Percentiles rank a stretch among this genome's conserved stretches.
Conservation (phyloP, 2,329 filamentous ascomycete species). For the Helminthosporium solani region DNA sequence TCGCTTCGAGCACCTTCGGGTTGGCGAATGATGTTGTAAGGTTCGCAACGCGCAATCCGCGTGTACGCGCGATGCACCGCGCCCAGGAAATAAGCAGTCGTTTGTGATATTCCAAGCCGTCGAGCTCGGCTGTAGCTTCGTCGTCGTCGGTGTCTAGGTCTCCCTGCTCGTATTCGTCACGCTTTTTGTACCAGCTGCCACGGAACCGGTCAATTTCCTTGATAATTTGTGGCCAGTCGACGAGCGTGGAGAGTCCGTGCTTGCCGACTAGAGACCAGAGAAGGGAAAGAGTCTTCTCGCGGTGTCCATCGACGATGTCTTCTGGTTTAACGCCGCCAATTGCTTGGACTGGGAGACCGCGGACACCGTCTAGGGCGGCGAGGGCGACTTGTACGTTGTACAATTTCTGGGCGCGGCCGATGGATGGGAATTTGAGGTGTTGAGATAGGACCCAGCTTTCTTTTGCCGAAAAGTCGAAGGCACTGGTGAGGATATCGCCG, state of each 20-base stretch:
- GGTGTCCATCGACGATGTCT: slow-evolving; percentile 64
- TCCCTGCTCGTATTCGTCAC: slow-evolving; percentile 32
- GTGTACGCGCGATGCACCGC: slow-evolving; percentile 49
- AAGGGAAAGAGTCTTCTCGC: slow-evolving; percentile 63
- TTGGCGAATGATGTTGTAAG: slow-evolving; percentile 61
- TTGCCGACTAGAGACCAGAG: slow-evolving; percentile 61
- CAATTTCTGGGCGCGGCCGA: slow-evolving; percentile 56
- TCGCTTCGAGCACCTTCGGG: slow-evolving; percentile 54
- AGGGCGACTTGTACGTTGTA: slow-evolving; percentile 62
- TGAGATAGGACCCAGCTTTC: slow-evolving; percentile 54
- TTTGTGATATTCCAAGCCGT: slow-evolving; percentile 38
- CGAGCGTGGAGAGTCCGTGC: slow-evolving; percentile 55
- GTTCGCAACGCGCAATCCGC: slow-evolving; percentile 52
- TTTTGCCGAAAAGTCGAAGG: slow-evolving; percentile 32
- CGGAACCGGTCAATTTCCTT: slow-evolving; percentile 53
- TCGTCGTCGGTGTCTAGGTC: slow-evolving; percentile 37
- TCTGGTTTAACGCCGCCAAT: slow-evolving; percentile 52
- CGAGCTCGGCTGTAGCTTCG: slow-evolving; percentile 22
- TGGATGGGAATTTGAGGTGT: slow-evolving; percentile 59
- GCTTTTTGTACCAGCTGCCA: slow-evolving; percentile 29
- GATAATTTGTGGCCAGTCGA: slow-evolving; percentile 57
- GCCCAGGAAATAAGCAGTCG: slow-evolving; percentile 59
- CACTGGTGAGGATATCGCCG: slow-evolving; percentile 46
- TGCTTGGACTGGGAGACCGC: slow-evolving; percentile 44
- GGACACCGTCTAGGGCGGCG: slow-evolving; percentile 50